Evolutionary conservation across 106 monocot species (phyloP).

Genomic region (Phalaenopsis equestris): DNA sequence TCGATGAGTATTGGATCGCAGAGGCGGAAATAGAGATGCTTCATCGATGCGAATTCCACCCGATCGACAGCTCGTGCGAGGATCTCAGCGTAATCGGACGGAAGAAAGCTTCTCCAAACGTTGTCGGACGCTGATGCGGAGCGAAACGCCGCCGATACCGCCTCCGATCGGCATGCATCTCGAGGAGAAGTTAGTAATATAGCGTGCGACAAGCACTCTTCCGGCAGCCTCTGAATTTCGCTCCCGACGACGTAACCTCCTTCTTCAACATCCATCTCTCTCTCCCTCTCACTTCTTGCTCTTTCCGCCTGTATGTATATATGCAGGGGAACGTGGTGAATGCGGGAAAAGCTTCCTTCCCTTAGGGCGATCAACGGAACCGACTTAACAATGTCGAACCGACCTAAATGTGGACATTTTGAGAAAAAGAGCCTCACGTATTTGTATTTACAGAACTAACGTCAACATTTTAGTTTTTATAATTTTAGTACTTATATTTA

Average conservation of each 20-base stretch:
- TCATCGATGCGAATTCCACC: conserved; percentile 19
- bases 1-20: conserved; percentile 45
- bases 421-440: too few species aligned
- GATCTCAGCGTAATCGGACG: conserved; percentile 23
- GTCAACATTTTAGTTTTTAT: too few species aligned
- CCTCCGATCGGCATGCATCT: conserved; percentile 32
- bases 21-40: conserved; percentile 34
- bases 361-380: not conserved
- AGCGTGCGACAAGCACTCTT: conserved; percentile 42
- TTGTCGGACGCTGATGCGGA: conserved; percentile 33
- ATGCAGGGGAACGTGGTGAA: not conserved
- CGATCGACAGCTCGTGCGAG: conserved; percentile 22
- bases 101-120: conserved; percentile 41
- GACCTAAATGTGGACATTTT: too few species aligned
- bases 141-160: conserved; percentile 24
- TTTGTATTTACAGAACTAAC: too few species aligned
- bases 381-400: too few species aligned
- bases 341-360: not conserved
- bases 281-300: not conserved
- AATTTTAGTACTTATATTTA: too few species aligned
- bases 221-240: conserved; percentile 15
- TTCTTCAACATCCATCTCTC: not conserved
- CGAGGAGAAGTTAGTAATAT: conserved; percentile 36
- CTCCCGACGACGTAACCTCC: not conserved
- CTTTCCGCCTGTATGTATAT: not conserved